Evolutionary conservation across 768 basidiomycete genomes (phyloP).

Genomic region (Kockovaella imperatae): DNA sequence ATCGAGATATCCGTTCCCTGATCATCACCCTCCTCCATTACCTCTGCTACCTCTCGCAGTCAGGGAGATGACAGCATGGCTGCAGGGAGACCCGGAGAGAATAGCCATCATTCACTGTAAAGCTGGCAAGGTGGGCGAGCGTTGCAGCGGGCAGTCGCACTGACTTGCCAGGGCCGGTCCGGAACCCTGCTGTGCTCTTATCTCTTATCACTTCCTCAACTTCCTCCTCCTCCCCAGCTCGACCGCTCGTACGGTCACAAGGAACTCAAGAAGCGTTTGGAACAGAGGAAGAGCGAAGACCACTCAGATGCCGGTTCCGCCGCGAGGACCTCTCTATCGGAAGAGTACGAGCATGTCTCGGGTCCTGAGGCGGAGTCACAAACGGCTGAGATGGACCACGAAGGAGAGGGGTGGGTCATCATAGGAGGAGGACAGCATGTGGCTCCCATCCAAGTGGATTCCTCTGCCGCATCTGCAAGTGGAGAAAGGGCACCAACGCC

Average conservation of each 20-base stretch:
- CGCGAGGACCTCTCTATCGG: background rate
- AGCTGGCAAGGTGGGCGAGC: constrained; percentile 49
- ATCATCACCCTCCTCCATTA: constrained; percentile 83
- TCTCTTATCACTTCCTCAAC: constrained; percentile 56
- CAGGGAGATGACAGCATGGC: constrained; percentile 66
- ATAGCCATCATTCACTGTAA: constrained; percentile 83
- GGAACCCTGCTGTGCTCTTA: constrained; percentile 80
- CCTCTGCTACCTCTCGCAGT: constrained; percentile 64
- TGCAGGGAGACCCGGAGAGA: constrained; percentile 57
- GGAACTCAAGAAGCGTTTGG: constrained; percentile 49
- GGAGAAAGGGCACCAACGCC: constrained; percentile 9
- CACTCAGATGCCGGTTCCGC: constrained; percentile 11
- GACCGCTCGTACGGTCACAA: constrained; percentile 50
- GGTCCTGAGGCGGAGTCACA: constrained; percentile 3
- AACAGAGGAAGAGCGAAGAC: constrained; percentile 49
- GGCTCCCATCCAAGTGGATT: constrained; percentile 2
- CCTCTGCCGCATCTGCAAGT: background rate
- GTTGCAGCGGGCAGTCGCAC: background rate
- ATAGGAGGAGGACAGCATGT: constrained; percentile 7
- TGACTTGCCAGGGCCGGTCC: constrained; percentile 59
- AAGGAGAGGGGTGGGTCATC: constrained; percentile 11
- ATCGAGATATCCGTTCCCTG: constrained; percentile 79
- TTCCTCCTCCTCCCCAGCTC: constrained; percentile 51
- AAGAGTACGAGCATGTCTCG: background rate
- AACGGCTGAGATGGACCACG: constrained; percentile 17